Conservation (phyloP, 192 early-diverging fungal species). For the Coemansia sp. region DNA sequence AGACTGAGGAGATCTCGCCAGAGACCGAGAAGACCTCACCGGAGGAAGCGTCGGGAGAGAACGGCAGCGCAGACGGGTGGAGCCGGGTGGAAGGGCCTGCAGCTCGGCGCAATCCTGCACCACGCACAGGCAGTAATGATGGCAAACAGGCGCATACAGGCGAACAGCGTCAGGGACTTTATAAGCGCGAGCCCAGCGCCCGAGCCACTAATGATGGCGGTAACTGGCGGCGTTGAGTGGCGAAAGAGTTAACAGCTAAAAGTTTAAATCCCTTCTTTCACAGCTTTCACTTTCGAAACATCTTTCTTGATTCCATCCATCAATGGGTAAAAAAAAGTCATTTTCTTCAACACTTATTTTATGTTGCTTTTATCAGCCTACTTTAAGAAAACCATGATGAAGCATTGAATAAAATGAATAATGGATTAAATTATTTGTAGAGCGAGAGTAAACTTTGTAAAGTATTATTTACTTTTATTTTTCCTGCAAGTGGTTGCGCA, state of each 20-base stretch:
- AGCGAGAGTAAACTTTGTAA: no score
- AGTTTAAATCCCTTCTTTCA: background rate
- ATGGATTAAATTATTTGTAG: no score
- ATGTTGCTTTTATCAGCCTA: no score
- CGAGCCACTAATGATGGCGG: conserved; percentile 7
- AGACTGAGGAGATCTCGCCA: background rate
- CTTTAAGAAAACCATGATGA: no score
- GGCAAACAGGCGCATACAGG: conserved; percentile 9
- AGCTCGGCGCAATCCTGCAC: conserved; percentile 1
- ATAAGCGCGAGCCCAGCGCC: conserved; percentile 12
- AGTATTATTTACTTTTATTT: no score
- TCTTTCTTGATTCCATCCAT: background rate
- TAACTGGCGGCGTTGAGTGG: conserved; percentile 37
- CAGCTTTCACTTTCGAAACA: background rate
- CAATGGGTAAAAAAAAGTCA: background rate
- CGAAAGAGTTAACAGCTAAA: background rate
- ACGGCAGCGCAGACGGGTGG: conserved; percentile 25
- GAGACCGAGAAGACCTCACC: background rate
- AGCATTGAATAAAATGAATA: no score
- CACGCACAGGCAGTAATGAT: conserved; percentile 3
- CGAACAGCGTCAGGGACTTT: conserved; percentile 24
- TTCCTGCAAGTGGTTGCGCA: no score
- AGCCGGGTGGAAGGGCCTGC: conserved; percentile 33
- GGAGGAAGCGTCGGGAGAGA: background rate
- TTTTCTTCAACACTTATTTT: conserved; percentile 7